Evolutionary conservation across 495 filamentous ascomycete species (phyloP), one percentile per base, ranked within the genome.

Genomic region (Friedmanniomyces endolithicus): DNA sequence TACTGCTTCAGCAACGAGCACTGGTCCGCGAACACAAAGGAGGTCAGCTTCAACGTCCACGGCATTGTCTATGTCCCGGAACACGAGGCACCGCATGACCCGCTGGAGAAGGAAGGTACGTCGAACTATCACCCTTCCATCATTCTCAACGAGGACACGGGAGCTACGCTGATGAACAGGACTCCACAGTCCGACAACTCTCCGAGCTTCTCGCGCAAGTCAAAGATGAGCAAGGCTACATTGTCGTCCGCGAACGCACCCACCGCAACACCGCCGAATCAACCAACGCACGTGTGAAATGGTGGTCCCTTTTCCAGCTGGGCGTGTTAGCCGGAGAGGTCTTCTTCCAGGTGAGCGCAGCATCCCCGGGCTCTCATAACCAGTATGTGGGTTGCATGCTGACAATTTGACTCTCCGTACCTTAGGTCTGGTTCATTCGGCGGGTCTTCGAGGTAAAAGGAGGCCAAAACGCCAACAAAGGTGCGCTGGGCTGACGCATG

Each of bases 1-100:
- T 98, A 98, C 79, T 98, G 92, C 79, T 98, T 98, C 78, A 94
- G 89, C 70, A 98, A 98, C 67, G 92, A 97, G 74, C 83, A 90
- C 65, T 96, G 88, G 84, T 83, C 82, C 48, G 87, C 87, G 25
- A 85, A 82, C 65, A 88, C 81, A 63, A 98, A 98, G 74, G 94
- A 97, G 66, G 90, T 98, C 34, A 92, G 87, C 41, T 98, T 98
- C 77, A 97, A 98, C 69, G 92, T 98, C 22, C 92, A 98, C 70
- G 92, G 92, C 53, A 90, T 97, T 59, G 94, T 98, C 59, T 97
- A 97, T 71, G 88, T 98, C 39, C 84, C 89, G 2, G 92, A 97
- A 68, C 74, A 79, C 52, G 92, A 96, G 62, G 75, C 83, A 59
- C 76, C 82, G 33, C 79, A 84, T 58, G 92, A 98, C 71, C 92